A percentile compares a stretch with the other conserved stretches of the same genome.
Conservation (phyloP, 306 rosid species). For the Adenanthera pavonina region DNA sequence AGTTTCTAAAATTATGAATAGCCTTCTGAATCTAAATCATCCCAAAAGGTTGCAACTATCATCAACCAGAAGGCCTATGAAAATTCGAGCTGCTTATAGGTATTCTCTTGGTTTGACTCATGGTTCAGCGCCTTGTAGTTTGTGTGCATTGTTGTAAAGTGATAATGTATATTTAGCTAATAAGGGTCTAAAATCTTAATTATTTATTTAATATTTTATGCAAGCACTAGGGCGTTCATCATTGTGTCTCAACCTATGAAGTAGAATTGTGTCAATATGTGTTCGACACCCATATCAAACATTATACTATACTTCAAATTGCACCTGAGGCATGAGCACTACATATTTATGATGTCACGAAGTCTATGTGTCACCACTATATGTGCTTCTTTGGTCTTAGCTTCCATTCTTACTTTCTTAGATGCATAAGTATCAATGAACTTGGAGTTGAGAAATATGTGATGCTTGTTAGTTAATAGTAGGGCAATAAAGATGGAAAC, state of each 20-base stretch:
- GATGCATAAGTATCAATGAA: conserved; percentile 3
- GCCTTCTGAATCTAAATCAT: conserved; percentile 38
- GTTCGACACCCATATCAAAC: not conserved
- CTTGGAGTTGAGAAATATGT: not conserved
- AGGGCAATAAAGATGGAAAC: conserved; percentile 4
- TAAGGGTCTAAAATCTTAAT: not conserved
- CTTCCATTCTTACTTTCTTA: not conserved
- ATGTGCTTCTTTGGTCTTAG: too few species aligned
- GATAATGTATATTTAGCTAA: not conserved
- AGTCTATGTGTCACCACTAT: too few species aligned
- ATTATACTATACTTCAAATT: not conserved
- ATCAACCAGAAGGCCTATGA: conserved; percentile 53
- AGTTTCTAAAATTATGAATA: too few species aligned
- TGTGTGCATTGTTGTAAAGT: not conserved
- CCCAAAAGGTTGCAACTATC: conserved; percentile 47
- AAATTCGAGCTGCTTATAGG: conserved; percentile 80
- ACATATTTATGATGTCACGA: not conserved
- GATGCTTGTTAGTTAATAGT: conserved; percentile 24
- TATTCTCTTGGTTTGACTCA: conserved; percentile 40
- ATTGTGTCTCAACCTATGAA: not conserved
- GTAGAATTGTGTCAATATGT: not conserved
- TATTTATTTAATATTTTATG: not conserved
- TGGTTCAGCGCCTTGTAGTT: not conserved
- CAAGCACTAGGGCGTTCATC: not conserved
- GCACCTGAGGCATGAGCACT: not conserved